Conservation (phyloP, 2,329 filamentous ascomycete genomes). For the Bimuria novae-zelandiae region DNA sequence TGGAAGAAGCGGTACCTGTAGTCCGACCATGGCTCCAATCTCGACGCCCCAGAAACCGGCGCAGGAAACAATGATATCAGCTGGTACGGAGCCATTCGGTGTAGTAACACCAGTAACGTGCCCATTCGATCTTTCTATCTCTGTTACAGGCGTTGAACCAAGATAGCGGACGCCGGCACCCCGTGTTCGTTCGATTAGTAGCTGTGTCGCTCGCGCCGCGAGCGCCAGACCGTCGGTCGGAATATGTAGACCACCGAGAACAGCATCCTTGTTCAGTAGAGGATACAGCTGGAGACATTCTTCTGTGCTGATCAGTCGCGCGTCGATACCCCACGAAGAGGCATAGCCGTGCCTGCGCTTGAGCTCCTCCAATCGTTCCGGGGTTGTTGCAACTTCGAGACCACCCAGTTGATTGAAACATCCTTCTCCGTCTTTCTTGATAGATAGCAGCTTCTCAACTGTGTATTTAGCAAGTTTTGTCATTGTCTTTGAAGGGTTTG, state of each 20-base stretch:
- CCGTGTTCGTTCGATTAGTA: conserved; percentile 63
- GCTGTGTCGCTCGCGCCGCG: conserved; percentile 64
- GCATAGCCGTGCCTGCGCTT: conserved; percentile 67
- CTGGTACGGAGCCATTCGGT: conserved; percentile 54
- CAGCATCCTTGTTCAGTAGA: conserved; percentile 56
- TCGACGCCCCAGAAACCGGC: conserved; percentile 71
- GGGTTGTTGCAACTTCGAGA: conserved; percentile 65
- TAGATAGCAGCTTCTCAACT: conserved; percentile 61
- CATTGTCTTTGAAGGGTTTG: conserved; percentile 62
- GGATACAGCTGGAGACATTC: conserved; percentile 61
- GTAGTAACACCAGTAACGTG: conserved; percentile 63
- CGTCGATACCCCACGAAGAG: conserved; percentile 64
- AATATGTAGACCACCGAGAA: conserved; percentile 64
- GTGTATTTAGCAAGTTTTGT: conserved; percentile 65
- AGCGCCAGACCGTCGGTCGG: conserved; percentile 65
- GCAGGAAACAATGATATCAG: conserved; percentile 66
- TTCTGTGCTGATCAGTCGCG: conserved; percentile 56
- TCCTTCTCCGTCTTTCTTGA: conserved; percentile 49
- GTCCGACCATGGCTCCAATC: conserved; percentile 63
- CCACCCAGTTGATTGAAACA: conserved; percentile 69
- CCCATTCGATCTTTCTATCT: conserved; percentile 56
- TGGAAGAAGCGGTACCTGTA: conserved; percentile 63
- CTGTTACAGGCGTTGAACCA: conserved; percentile 61
- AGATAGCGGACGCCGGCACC: conserved; percentile 64
- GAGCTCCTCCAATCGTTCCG: conserved; percentile 62